Evolutionary conservation across 2,329 filamentous ascomycete species (phyloP).

Genomic region (Chaetomium strumarium): DNA sequence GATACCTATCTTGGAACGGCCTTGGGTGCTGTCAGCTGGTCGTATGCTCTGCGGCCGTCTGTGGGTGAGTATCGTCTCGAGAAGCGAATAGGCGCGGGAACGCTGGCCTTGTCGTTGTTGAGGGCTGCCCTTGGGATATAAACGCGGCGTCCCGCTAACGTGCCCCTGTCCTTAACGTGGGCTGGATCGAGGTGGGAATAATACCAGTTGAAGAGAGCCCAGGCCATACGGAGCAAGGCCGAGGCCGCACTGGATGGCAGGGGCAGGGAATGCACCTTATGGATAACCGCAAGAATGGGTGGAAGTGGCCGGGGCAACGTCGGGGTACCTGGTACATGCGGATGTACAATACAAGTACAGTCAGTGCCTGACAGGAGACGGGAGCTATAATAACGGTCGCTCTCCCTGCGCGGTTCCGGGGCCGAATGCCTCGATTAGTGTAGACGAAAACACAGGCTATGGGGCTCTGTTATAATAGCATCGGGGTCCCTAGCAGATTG

Average conservation of each 20-base stretch:
- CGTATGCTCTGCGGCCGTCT: constrained; percentile 36
- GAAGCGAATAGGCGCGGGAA: constrained; percentile 37
- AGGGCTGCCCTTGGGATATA: constrained; percentile 36
- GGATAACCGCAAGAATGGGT: constrained; percentile 29
- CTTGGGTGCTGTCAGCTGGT: neutral
- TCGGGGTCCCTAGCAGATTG: constrained; percentile 17
- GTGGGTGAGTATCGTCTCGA: constrained; percentile 32
- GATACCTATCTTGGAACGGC: too few relatives aligned
- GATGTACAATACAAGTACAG: too few relatives aligned
- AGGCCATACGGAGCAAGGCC: constrained; percentile 42
- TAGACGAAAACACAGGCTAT: constrained; percentile 31
- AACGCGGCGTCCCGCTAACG: constrained; percentile 32
- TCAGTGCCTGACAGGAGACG: constrained; percentile 32
- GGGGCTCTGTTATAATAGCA: constrained; percentile 23
- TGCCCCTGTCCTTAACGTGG: constrained; percentile 36
- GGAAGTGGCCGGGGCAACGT: constrained; percentile 15
- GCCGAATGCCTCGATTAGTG: constrained; percentile 31
- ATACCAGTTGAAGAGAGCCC: constrained; percentile 40
- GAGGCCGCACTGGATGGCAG: constrained; percentile 39
- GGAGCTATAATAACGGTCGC: constrained; percentile 35
- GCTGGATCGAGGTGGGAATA: constrained; percentile 45
- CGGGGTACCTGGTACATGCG: constrained; percentile 36
- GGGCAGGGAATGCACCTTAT: constrained; percentile 39
- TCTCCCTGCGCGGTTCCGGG: constrained; percentile 24
- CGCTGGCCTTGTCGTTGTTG: constrained; percentile 35